phyloP scores from a whole-genome alignment of 805 yeast species.

The Scheffersomyces coipomensis region DNA sequence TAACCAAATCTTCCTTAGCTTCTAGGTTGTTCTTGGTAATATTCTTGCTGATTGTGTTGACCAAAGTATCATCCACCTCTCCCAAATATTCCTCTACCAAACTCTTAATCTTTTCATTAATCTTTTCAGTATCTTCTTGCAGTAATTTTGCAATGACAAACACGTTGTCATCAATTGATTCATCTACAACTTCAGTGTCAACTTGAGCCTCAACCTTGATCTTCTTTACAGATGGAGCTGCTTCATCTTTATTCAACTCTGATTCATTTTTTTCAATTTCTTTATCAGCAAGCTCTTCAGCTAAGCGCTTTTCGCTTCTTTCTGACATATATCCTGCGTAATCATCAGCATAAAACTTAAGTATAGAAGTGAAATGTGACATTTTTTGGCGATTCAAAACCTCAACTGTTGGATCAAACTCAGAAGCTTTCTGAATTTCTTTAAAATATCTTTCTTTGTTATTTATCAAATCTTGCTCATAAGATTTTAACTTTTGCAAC shows the following conservation, averaged over 20 bases:
- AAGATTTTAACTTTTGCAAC: constrained; percentile 20
- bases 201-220: neutral
- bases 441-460: constrained; percentile 32
- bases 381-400: too few relatives aligned
- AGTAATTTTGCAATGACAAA: neutral
- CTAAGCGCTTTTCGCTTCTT: neutral
- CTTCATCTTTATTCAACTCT: neutral
- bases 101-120: constrained; percentile 37
- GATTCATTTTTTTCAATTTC: neutral
- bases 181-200: neutral
- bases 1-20: constrained; percentile 31
- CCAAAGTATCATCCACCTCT: constrained; percentile 49
- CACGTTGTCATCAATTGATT: neutral
- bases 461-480: constrained; percentile 39
- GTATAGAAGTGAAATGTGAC: neutral
- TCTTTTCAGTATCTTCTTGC: neutral
- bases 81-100: constrained; percentile 55
- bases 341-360: neutral
- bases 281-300: neutral
- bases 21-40: constrained; percentile 29
- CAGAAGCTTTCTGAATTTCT: constrained; percentile 14
- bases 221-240: neutral
- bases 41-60: constrained; percentile 40
- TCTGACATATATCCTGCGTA: neutral
- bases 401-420: too few relatives aligned